Conservation (phyloP, 106 monocot genomes). For the Ottelia alismoides region DNA sequence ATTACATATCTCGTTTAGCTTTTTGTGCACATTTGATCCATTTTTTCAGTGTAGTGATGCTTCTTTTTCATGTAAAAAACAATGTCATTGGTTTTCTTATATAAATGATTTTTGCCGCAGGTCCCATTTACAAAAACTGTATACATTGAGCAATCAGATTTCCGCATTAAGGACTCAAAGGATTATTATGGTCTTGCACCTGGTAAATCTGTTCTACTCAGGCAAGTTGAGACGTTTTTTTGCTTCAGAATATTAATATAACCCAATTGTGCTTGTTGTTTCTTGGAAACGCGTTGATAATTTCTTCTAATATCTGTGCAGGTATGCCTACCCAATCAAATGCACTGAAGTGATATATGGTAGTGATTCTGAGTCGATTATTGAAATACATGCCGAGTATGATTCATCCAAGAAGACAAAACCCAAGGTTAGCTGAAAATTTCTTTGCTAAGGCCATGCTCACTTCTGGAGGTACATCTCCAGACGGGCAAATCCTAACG, state of each 20-base stretch:
- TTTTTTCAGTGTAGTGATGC: too few species aligned
- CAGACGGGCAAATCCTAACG: too few species aligned
- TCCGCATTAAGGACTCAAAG: slow-evolving; percentile 88
- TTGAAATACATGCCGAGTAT: slow-evolving; percentile 79
- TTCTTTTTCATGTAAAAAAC: too few species aligned
- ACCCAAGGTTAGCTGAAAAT: slow-evolving; percentile 68
- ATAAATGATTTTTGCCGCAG: too few species aligned
- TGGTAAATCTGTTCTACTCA: slow-evolving; percentile 87
- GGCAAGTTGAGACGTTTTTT: slow-evolving; percentile 21
- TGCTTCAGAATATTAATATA: background rate
- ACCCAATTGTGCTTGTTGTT: background rate
- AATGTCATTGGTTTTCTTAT: too few species aligned
- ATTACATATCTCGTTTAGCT: too few species aligned
- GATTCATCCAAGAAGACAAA: slow-evolving; percentile 73
- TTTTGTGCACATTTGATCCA: too few species aligned
- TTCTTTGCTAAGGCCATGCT: too few species aligned
- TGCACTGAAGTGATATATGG: slow-evolving; percentile 84
- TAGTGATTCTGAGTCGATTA: slow-evolving; percentile 34
- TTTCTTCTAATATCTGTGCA: slow-evolving; percentile 16
- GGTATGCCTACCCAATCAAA: slow-evolving; percentile 94
- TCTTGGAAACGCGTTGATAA: too few species aligned
- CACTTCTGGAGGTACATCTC: too few species aligned
- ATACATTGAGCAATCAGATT: slow-evolving; percentile 84
- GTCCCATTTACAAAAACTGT: slow-evolving; percentile 87
- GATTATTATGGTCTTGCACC: slow-evolving; percentile 96